phyloP scores from a whole-genome alignment of 2,329 filamentous ascomycete genomes.

The Alternaria viburni region DNA sequence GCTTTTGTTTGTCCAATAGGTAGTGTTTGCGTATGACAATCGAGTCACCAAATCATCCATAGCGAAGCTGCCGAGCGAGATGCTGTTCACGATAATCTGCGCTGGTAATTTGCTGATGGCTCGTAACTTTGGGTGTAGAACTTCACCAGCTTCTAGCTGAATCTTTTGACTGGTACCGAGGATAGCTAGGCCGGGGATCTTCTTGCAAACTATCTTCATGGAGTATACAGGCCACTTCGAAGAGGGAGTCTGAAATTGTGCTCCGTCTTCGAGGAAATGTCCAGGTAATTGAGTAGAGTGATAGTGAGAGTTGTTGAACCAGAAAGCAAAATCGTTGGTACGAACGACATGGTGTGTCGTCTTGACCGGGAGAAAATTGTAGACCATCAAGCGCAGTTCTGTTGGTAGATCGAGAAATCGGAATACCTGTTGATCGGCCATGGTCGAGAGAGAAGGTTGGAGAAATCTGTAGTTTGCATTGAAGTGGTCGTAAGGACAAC shows the following conservation, averaged over 20 bases:
- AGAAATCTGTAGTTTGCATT: background rate
- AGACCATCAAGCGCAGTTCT: background rate
- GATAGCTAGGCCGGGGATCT: background rate
- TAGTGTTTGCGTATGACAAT: background rate
- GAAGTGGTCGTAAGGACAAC: background rate
- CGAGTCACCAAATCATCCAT: background rate
- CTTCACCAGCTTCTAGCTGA: background rate
- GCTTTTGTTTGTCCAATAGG: background rate
- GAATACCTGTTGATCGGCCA: background rate
- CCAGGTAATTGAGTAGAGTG: background rate
- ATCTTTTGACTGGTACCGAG: background rate
- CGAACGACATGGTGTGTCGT: background rate
- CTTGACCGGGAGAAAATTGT: background rate
- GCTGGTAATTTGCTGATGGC: background rate
- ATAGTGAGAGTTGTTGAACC: background rate
- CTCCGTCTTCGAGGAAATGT: background rate
- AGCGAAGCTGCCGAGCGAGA: background rate
- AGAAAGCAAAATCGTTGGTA: background rate
- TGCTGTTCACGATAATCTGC: background rate
- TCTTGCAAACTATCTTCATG: background rate
- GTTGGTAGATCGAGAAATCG: background rate
- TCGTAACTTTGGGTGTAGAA: background rate
- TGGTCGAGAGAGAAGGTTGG: background rate
- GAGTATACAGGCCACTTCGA: background rate
- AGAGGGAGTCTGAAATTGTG: background rate